phyloP scores from a whole-genome alignment of 2,329 filamentous ascomycete species.

The Claviceps purpurea region DNA sequence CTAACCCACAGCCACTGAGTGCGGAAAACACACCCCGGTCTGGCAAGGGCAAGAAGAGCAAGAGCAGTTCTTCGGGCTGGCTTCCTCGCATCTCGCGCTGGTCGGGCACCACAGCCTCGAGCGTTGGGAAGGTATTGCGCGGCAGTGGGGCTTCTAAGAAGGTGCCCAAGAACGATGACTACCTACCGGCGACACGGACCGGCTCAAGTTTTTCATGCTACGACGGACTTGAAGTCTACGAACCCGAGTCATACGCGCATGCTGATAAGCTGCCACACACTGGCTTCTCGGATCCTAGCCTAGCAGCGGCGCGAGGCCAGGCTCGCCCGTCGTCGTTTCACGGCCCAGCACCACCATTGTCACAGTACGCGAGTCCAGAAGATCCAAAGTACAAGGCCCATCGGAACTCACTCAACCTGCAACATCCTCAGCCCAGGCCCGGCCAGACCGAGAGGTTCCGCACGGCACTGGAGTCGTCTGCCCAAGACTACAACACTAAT shows the following conservation, averaged over 20 bases:
- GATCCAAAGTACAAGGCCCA: constrained; percentile 75
- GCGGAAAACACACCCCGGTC: constrained; percentile 65
- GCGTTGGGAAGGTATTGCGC: constrained; percentile 64
- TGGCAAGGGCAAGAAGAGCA: constrained; percentile 75
- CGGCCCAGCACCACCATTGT: constrained; percentile 24
- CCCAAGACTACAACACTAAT: constrained; percentile 51
- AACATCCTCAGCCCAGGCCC: constrained; percentile 65
- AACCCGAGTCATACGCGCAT: constrained; percentile 40
- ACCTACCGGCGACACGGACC: constrained; percentile 52
- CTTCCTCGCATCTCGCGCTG: constrained; percentile 92
- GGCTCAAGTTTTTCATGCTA: constrained; percentile 61
- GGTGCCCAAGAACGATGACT: constrained; percentile 48
- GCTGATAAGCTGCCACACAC: constrained; percentile 44
- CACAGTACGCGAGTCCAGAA: constrained; percentile 41
- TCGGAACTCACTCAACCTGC: constrained; percentile 65
- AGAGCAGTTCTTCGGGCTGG: constrained; percentile 66
- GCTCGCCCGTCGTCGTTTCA: constrained; percentile 5
- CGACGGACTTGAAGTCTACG: constrained; percentile 35
- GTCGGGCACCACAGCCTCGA: constrained; percentile 92
- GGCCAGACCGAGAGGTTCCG: constrained; percentile 64
- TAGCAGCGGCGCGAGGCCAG: constrained; percentile 14
- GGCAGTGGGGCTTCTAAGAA: constrained; percentile 46
- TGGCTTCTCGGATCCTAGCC: constrained; percentile 41
- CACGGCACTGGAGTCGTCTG: constrained; percentile 59
- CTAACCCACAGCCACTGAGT: constrained; percentile 36